Percentiles rank a stretch among this genome's conserved stretches.
Evolutionary conservation across 148 eudicot genomes (phyloP).

Genomic region (Rhododendron simsii): DNA sequence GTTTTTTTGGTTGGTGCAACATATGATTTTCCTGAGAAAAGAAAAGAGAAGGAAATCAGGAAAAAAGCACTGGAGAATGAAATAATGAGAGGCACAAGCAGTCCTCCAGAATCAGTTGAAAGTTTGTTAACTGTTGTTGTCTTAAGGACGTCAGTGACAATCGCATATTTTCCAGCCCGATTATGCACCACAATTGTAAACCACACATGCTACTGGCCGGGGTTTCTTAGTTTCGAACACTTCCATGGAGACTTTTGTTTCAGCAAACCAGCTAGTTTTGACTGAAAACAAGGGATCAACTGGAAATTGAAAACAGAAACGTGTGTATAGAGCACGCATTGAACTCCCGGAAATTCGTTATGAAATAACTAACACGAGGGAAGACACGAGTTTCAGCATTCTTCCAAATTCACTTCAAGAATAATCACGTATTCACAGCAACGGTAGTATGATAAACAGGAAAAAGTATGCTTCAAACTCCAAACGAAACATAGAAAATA

Average conservation of each 20-base stretch:
- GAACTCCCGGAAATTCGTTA: not conserved
- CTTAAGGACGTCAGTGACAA: slow-evolving; percentile 60
- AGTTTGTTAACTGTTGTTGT: slow-evolving; percentile 76
- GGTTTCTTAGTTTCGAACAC: not conserved
- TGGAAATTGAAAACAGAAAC: not conserved
- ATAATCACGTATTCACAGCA: not conserved
- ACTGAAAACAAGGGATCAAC: not conserved
- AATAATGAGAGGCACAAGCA: not conserved
- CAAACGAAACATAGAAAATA: not conserved
- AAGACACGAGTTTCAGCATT: not conserved
- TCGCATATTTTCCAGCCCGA: not conserved
- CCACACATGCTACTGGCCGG: not conserved
- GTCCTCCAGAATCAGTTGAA: slow-evolving; percentile 82
- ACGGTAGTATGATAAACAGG: not conserved
- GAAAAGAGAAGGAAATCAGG: not conserved
- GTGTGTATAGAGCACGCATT: too few species aligned
- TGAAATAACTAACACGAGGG: not conserved
- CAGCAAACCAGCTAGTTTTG: not conserved
- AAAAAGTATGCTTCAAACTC: not conserved
- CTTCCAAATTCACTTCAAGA: not conserved
- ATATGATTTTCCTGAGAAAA: slow-evolving; percentile 56
- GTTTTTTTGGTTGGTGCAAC: slow-evolving; percentile 56
- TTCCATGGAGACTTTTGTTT: not conserved
- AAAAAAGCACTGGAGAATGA: not conserved
- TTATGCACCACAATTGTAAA: not conserved